Evolutionary conservation across 2,329 filamentous ascomycete genomes (phyloP), one percentile per base, ranked within the genome.

Genomic region (Rutstroemia sydowiana): DNA sequence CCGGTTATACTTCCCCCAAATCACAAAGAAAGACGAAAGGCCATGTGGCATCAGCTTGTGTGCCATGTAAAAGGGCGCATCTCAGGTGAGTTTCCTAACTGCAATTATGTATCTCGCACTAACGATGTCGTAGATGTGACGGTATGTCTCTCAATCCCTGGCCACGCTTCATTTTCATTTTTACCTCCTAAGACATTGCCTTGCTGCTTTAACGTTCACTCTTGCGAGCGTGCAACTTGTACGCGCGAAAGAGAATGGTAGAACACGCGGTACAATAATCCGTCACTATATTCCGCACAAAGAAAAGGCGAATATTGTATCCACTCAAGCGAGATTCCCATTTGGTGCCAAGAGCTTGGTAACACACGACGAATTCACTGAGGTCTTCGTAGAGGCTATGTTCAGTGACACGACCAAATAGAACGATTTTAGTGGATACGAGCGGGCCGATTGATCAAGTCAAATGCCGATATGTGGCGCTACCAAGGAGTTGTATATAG

Each of bases 41-140:
- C 13, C 88, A 93, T 71, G 88, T 92, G 48, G 86, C 87, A 46
- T 91, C 87, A 32, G 88, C 88, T 23, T 93, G 88, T 66, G 84
- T 92, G 59, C 88, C 89, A 55, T 93, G 88, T 72, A 92, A 92
- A 67, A 83, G 82, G 68, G 88, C 88, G 34, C 88, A 93, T 77
- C 76, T 93, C 57, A 75, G 81, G 79, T 83, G 55, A 58, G 58
- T 57, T 28, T 40, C 39, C 46, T 32, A 49, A 20, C 32, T 50
- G 52, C 34, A 54, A 45, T 37, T 18, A 26, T 39, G 34, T 31
- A 49, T 32, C 20, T 43, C 26, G 51, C 45, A 54, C 68, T 74
- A 65, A 74, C 65, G 41, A 41, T 51, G 28, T 56, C 55, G 45
- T 58, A 83, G 80, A 68, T 84, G 80, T 66, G 80, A 84, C 65